Evolutionary conservation across 164 flowering plant species (phyloP), one percentile per base, ranked within the genome.

Genomic region (Nymphaea colorata): DNA sequence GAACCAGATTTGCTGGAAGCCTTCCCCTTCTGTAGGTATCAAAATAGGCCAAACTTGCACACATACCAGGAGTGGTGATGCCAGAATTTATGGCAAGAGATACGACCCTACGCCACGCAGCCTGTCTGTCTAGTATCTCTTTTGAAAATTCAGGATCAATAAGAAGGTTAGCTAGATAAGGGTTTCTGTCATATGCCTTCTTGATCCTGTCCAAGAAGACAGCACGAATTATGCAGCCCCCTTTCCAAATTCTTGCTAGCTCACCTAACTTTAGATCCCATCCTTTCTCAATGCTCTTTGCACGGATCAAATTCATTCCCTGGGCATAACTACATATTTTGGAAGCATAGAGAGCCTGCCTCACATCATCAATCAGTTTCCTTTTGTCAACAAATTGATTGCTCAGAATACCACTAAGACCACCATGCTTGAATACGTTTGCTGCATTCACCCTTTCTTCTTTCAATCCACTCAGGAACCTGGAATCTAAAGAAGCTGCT

Each of bases 291-390:
- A 45, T 14, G 66, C 83, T 80, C 79, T 80, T 80, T 15, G 81
- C 80, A 68, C 83, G 72, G 66, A 80, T 53, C 70, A 80, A 68
- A 59, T 80, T 80, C 83, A 80, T 81, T 65, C 84, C 84, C 65
- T 81, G 84, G 6, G 84, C 84, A 64, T 81, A 81, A 67, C 82
- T 78, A 68, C 82, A 78, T 18, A 81, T 79, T 69, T 81, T 81
- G 11, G 82, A 78, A 1, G 82, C 82, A 59, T 81, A 81, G 67
- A 81, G 66, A 2, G 84, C 84, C 69, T 77, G 80, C 73, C 79
- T 81, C 63, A 81, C 82, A 73, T 81, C 84, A 66, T 81, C 82
- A 66, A 79, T 70, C 75, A 81, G 64, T 69, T 73, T 71, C 74
- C 72, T 81, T 77, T 81, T 81, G 67, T 76, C 81, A 17, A 76